Conservation (phyloP, 1,284 basidiomycete species). For the Irpex sp. region DNA sequence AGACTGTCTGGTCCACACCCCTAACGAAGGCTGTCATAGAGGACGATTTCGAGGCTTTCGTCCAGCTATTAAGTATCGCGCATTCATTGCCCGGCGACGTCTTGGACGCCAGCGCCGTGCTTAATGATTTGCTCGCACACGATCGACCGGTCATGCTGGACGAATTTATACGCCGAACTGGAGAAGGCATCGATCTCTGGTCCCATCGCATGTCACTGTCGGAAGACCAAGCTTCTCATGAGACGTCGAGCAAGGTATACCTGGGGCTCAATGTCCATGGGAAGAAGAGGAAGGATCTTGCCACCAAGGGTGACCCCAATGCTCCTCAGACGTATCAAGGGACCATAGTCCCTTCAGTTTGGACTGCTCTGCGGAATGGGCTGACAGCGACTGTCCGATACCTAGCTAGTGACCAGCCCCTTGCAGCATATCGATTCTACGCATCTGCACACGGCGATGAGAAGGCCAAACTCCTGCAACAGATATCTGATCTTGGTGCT, state of each 20-base stretch:
- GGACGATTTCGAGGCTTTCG: slow-evolving; percentile 49
- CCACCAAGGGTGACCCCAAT: slow-evolving; percentile 43
- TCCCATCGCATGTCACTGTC: not conserved
- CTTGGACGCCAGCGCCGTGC: slow-evolving; percentile 10
- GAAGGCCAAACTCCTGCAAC: too few species aligned
- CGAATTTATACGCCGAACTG: slow-evolving; percentile 49
- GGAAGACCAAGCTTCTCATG: not conserved
- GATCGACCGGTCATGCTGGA: slow-evolving; percentile 49
- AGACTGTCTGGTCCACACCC: slow-evolving; percentile 7
- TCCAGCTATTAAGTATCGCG: slow-evolving; percentile 41
- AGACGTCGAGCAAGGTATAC: slow-evolving; percentile 37
- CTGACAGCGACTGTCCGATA: slow-evolving; percentile 42
- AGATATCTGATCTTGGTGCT: slow-evolving; percentile 30
- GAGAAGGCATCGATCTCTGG: slow-evolving; percentile 37
- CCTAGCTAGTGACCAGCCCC: slow-evolving; percentile 31
- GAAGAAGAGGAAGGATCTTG: slow-evolving; percentile 53
- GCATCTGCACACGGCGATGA: slow-evolving; percentile 36
- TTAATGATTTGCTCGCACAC: slow-evolving; percentile 28
- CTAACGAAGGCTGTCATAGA: slow-evolving; percentile 36
- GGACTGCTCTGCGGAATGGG: slow-evolving; percentile 34
- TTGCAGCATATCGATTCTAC: slow-evolving; percentile 39
- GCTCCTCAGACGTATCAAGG: slow-evolving; percentile 19
- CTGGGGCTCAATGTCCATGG: slow-evolving; percentile 57
- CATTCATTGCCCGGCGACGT: slow-evolving; percentile 23
- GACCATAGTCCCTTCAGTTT: slow-evolving; percentile 34